These are phyloP conservation scores for Excoecaria cochinchinensis DNA, from an alignment of 345 rosid species.

Conservation along the genomic window DNA sequence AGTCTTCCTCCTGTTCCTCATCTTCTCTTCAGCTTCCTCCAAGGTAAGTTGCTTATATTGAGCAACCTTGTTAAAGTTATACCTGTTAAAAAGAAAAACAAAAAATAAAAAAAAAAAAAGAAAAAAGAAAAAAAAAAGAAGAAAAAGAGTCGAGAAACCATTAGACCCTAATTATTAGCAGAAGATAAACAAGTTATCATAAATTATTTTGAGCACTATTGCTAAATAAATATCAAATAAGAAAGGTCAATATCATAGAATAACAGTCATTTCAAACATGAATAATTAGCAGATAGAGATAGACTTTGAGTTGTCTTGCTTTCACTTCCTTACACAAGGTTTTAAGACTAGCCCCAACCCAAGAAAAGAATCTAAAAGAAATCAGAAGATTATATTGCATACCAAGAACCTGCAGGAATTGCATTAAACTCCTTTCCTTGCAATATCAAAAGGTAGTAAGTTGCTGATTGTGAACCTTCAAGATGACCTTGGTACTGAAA, in stretches of 20 bases:
- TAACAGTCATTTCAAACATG: neutral
- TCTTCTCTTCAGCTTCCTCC: constrained; percentile 99
- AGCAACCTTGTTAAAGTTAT: constrained; percentile 59
- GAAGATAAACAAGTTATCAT: neutral
- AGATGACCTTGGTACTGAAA: constrained; percentile 85
- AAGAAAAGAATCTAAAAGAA: neutral
- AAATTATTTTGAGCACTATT: neutral
- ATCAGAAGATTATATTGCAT: constrained; percentile 14
- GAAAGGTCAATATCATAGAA: neutral
- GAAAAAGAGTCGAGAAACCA: neutral
- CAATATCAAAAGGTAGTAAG: constrained; percentile 83
- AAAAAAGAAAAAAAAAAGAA: too few species aligned
- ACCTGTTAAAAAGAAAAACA: constrained; percentile 19
- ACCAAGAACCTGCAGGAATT: constrained; percentile 98
- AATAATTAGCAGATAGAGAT: neutral
- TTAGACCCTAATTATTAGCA: neutral
- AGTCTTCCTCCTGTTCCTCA: constrained; percentile 87
- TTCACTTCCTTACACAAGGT: neutral
- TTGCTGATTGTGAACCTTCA: constrained; percentile 96
- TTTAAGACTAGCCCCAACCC: neutral
- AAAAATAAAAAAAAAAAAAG: too few species aligned
- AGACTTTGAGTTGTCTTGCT: neutral
- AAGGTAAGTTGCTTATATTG: constrained; percentile 95
- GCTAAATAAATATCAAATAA: neutral
- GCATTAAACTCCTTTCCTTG: constrained; percentile 84